A percentile compares a stretch with the other conserved stretches of the same genome.
Conservation (phyloP, 2,329 filamentous ascomycete species). For the Talaromyces amestolkiae region DNA sequence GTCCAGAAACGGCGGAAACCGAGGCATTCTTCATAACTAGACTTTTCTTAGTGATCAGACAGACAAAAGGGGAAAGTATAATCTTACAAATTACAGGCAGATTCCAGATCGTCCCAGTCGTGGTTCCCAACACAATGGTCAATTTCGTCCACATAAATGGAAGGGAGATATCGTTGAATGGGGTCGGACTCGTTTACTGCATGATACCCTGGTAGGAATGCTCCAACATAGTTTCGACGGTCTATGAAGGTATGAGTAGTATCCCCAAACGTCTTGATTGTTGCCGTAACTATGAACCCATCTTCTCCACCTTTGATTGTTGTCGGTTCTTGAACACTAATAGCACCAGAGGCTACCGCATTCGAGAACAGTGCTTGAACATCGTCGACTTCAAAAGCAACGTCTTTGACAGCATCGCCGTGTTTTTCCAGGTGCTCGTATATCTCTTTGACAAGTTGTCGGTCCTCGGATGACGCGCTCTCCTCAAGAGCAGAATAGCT, state of each 20-base stretch:
- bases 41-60: background rate
- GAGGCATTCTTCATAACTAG: slow-evolving; percentile 75
- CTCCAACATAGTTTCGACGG: background rate
- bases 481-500: background rate
- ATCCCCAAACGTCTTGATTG: background rate
- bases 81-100: background rate
- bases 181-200: background rate
- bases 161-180: background rate
- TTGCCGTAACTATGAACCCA: background rate
- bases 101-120: background rate
- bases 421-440: background rate
- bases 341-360: background rate
- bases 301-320: background rate
- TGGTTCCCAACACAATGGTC: background rate
- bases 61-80: background rate
- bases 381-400: background rate
- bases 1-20: slow-evolving; percentile 94
- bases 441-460: background rate
- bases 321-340: background rate
- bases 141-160: background rate
- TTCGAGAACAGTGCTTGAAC: background rate
- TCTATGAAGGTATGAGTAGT: background rate
- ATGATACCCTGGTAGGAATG: background rate
- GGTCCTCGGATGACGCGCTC: background rate
- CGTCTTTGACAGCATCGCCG: background rate